Base-by-base conservation (phyloP, 139 green algal genomes). In the Chlorella sp. region DNA sequence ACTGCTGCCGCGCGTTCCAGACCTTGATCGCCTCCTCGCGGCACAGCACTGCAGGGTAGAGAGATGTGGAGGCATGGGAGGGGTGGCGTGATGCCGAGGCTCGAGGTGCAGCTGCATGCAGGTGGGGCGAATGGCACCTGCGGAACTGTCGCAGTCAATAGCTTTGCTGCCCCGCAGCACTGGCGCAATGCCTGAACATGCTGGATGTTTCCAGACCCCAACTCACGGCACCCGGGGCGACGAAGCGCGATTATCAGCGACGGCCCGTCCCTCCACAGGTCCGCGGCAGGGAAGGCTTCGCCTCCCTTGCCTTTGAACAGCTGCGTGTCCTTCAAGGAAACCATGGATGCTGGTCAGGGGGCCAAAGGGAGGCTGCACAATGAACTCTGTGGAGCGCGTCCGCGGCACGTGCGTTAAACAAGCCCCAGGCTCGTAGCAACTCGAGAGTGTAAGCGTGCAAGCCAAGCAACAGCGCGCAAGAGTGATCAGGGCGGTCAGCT, bases 221-320 rank as follows among this genome's bases (percentile, higher is more conserved):
- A 87, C 86, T 84, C 65, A 89, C 86, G 36, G 67, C 87, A 90
- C 12, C 87, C 87, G 55, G 87, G 87, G 11, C 87, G 51, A 5
- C 87, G 38, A 16, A 90, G 44, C 26, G 74, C 73, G 9, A 90
- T 56, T 13, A 90, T 55, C 20, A 90, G 23, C 5, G 44, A 36
- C 6, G 87, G 74, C 4, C 21, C 28, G 9, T 84, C 62, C 44
- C 47, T 32, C 86, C 86, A 90, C 21, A 90, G 74, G 9, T 47
- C 3, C 0, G 34, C 41, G 7, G 81, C 81, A 17, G 69, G 32
- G 55, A 85, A 44, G 30, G 68, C 7, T 26, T 60, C 78, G 39
- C 26, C 39, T 28, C 41, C 38, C 39, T 86, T 85, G 44, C 28
- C 28, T 28, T 64, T 79, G 28, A 16, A 23, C 51, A 81, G 30